A percentile compares a stretch with the other conserved stretches of the same genome.
These are phyloP conservation scores for Fusarium newnesense DNA, from an alignment of 2,329 filamentous ascomycete genomes.

Conservation along the genomic window DNA sequence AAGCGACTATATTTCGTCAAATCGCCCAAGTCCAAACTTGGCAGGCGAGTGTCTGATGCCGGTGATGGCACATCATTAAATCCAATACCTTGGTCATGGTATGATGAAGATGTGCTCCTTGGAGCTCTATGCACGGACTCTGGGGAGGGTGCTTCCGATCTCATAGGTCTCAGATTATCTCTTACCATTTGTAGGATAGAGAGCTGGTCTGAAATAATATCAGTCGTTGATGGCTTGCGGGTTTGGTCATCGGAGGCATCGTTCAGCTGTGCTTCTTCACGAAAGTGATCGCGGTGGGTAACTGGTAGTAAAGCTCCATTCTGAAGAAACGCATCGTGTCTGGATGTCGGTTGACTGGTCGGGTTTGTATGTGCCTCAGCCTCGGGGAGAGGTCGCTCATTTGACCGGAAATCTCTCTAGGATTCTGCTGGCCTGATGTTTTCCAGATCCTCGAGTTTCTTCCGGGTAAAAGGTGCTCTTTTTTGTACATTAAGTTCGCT, in stretches of 20 bases:
- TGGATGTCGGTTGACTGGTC: constrained; percentile 20
- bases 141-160: constrained; percentile 23
- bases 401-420: constrained; percentile 4
- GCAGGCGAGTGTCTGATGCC: constrained; percentile 24
- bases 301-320: constrained; percentile 2
- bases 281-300: background rate
- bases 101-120: constrained; percentile 48
- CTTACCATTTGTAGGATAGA: constrained; percentile 30
- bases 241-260: constrained; percentile 3
- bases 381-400: background rate
- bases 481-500: constrained; percentile 3
- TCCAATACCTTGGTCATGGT: constrained; percentile 40
- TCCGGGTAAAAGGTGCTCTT: constrained; percentile 1
- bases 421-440: constrained; percentile 12
- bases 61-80: constrained; percentile 45
- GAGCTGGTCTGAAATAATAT: constrained; percentile 30
- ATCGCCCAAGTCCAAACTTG: constrained; percentile 44
- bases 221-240: background rate
- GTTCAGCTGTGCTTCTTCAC: constrained; percentile 22
- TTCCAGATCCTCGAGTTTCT: constrained; percentile 7
- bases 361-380: constrained; percentile 17
- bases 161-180: constrained; percentile 16
- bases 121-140: constrained; percentile 3
- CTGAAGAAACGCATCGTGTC: constrained; percentile 21
- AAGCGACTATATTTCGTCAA: constrained; percentile 45